Percentiles rank a stretch among this genome's conserved stretches.
These are phyloP conservation scores for Suhomyces pyralidae DNA, from an alignment of 805 yeast species.

Conservation along the genomic window DNA sequence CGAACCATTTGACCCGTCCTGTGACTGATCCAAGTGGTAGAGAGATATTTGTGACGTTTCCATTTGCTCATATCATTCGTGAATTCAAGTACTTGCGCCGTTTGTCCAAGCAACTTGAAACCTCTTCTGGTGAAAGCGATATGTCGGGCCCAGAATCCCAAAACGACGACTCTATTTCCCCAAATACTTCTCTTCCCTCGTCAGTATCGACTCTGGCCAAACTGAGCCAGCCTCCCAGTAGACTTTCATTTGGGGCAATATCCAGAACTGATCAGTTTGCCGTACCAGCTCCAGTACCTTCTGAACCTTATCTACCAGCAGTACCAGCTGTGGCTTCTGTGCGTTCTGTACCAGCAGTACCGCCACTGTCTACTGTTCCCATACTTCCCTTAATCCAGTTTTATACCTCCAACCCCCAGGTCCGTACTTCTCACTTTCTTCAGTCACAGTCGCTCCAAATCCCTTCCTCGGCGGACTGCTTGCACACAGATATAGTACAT, in stretches of 20 bases:
- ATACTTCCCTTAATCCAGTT: neutral
- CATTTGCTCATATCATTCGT: slow-evolving; percentile 4
- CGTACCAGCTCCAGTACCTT: neutral
- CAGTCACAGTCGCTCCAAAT: neutral
- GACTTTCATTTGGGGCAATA: neutral
- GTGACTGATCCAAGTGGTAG: slow-evolving; percentile 8
- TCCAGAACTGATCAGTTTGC: neutral
- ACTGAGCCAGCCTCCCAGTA: neutral
- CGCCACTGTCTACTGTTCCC: neutral
- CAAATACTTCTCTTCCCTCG: neutral
- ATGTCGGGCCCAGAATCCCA: neutral
- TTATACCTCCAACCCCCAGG: slow-evolving; percentile 1
- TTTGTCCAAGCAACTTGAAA: neutral
- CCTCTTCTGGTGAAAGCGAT: neutral
- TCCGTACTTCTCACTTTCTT: neutral
- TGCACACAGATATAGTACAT: neutral
- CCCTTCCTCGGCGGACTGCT: neutral
- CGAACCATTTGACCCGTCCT: neutral
- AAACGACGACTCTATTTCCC: neutral
- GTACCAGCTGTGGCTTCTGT: neutral
- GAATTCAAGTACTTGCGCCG: slow-evolving; percentile 5
- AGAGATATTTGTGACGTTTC: slow-evolving; percentile 14
- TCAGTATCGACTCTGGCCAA: neutral
- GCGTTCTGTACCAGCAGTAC: too few species aligned
- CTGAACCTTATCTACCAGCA: too few species aligned